A percentile compares a stretch with the other conserved stretches of the same genome.
These are phyloP conservation scores for Mycena leptocephala DNA, from an alignment of 768 basidiomycete genomes.

Conservation along the genomic window DNA sequence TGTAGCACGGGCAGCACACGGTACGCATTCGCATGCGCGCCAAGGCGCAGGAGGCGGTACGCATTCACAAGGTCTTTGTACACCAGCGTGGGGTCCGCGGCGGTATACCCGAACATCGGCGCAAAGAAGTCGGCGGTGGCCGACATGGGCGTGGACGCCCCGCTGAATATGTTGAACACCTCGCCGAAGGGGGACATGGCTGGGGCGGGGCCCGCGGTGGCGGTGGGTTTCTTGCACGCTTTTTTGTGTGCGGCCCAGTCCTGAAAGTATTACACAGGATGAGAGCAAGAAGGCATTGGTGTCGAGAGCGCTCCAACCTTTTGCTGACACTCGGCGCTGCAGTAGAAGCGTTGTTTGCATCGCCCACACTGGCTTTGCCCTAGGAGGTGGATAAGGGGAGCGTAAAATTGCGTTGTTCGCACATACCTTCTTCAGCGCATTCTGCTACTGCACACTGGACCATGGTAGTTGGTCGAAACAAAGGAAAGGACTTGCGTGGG, in stretches of 20 bases:
- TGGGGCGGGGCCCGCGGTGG: background rate
- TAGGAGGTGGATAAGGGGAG: background rate
- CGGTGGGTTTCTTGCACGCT: background rate
- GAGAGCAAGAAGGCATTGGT: too few species aligned
- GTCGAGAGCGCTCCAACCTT: too few species aligned
- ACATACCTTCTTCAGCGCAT: constrained; percentile 8
- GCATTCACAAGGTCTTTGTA: constrained; percentile 23
- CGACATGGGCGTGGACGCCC: constrained; percentile 10
- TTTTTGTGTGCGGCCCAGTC: constrained; percentile 27
- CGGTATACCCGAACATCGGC: constrained; percentile 17
- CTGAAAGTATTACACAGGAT: too few species aligned
- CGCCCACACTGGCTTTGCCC: constrained; percentile 10
- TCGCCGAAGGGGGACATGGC: constrained; percentile 13
- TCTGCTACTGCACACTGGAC: constrained; percentile 9
- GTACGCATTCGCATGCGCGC: constrained; percentile 2
- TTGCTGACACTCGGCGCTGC: constrained; percentile 16
- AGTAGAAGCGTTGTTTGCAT: constrained; percentile 25
- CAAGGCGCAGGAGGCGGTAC: constrained; percentile 21
- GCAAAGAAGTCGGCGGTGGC: background rate
- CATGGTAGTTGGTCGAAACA: background rate
- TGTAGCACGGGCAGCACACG: background rate
- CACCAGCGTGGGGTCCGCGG: background rate
- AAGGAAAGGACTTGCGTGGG: background rate
- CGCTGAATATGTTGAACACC: constrained; percentile 2
- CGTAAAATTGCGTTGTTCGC: too few species aligned